phyloP scores from a whole-genome alignment of 192 early-diverging fungal genomes.

The Fimicolochytrium jonesii region DNA sequence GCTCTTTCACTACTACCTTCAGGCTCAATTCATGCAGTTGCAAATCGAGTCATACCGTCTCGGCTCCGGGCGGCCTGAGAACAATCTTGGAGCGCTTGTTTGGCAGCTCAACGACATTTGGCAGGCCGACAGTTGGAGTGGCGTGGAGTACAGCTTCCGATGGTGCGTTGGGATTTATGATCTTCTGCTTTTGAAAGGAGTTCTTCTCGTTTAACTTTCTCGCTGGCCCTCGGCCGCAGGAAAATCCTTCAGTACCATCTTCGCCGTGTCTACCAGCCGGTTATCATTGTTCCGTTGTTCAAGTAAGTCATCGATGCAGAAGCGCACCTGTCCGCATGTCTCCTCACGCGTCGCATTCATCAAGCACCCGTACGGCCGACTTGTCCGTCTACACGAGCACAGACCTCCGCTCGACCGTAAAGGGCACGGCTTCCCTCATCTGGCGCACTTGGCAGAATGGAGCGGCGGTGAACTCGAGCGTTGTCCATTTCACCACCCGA shows the following conservation, averaged over 20 bases:
- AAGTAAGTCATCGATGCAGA: neutral
- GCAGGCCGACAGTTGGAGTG: conserved; percentile 9
- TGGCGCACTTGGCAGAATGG: neutral
- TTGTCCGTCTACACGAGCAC: neutral
- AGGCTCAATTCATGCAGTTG: neutral
- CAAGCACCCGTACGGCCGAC: neutral
- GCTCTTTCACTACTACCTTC: too few species aligned
- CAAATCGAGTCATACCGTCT: conserved; percentile 2
- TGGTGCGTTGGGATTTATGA: neutral
- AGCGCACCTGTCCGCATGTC: neutral
- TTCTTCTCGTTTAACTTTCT: neutral
- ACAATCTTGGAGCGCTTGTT: conserved; percentile 18
- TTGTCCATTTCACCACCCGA: too few species aligned
- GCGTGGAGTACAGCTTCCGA: conserved; percentile 9
- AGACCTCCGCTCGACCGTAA: neutral
- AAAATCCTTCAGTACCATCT: neutral
- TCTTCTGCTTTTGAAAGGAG: neutral
- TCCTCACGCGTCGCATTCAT: neutral
- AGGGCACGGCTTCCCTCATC: neutral
- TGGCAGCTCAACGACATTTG: conserved; percentile 32
- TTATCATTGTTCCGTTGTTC: neutral
- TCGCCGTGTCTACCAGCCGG: neutral
- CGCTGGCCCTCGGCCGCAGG: neutral
- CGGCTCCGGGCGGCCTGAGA: neutral
- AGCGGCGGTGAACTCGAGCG: too few species aligned